Percentiles rank a stretch among this genome's conserved stretches.
phyloP scores from a whole-genome alignment of 2,329 filamentous ascomycete species.

The Calonectria hawksworthii region DNA sequence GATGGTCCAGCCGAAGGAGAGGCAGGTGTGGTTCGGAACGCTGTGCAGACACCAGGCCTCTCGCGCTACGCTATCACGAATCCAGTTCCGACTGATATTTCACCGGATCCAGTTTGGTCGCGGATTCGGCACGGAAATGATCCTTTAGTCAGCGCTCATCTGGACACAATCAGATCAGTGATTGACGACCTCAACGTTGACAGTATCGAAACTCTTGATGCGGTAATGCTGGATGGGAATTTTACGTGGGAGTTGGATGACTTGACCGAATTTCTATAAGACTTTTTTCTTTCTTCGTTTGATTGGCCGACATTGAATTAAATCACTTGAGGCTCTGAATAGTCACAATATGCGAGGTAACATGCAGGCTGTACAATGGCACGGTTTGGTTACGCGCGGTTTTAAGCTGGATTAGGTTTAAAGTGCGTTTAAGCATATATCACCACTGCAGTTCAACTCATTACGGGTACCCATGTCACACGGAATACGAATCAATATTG shows the following conservation, averaged over 20 bases:
- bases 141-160: not conserved
- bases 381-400: not conserved
- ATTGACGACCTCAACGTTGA: slow-evolving; percentile 35
- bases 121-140: slow-evolving; percentile 19
- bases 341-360: too few species aligned
- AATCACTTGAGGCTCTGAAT: too few species aligned
- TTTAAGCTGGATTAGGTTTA: too few species aligned
- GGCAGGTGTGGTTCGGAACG: not conserved
- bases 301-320: too few species aligned
- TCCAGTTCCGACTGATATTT: slow-evolving; percentile 13
- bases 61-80: slow-evolving; percentile 29
- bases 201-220: slow-evolving; percentile 17
- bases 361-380: too few species aligned
- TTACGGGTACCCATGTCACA: too few species aligned
- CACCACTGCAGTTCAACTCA: too few species aligned
- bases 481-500: too few species aligned
- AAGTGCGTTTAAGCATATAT: too few species aligned
- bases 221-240: slow-evolving; percentile 25
- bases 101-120: slow-evolving; percentile 38
- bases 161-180: slow-evolving; percentile 33
- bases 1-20: not conserved
- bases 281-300: too few species aligned
- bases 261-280: not conserved
- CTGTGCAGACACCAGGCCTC: not conserved
- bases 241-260: slow-evolving; percentile 35